Evolutionary conservation across 177 flowering plant species (phyloP).

Genomic region (Tripterygium wilfordii): DNA sequence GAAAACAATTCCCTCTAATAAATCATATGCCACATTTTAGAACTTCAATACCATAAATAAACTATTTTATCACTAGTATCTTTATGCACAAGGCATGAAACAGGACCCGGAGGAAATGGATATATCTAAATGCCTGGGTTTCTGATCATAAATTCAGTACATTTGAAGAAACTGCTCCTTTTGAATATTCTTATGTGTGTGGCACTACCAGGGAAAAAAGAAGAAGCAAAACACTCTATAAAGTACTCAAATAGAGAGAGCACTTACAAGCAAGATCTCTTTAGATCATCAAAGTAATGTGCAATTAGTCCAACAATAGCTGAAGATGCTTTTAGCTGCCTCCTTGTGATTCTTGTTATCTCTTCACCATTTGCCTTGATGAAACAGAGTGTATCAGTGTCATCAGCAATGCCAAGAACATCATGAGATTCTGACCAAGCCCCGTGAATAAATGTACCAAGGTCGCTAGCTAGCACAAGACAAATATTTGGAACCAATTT

Average conservation of each 20-base stretch:
- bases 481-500: slow-evolving; percentile 4
- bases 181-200: no score
- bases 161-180: no score
- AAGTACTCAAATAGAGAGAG: no score
- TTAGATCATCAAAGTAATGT: slow-evolving; percentile 28
- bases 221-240: no score
- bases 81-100: no score
- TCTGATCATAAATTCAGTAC: no score
- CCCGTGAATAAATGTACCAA: slow-evolving; percentile 51
- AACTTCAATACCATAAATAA: no score
- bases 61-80: no score
- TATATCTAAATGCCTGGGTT: no score
- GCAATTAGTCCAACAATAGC: slow-evolving; percentile 59
- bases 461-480: slow-evolving; percentile 36
- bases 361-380: slow-evolving; percentile 79
- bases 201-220: not conserved
- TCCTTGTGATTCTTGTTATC: slow-evolving; percentile 46
- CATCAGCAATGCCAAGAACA: slow-evolving; percentile 75
- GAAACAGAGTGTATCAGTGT: slow-evolving; percentile 50
- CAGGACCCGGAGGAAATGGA: no score
- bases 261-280: slow-evolving; percentile 70
- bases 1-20: slow-evolving; percentile 17
- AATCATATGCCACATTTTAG: slow-evolving; percentile 4
- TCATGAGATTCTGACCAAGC: slow-evolving; percentile 82
- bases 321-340: slow-evolving; percentile 42